Conservation (phyloP, 768 basidiomycete genomes). For the Gloeopeniophorella convolvens region DNA sequence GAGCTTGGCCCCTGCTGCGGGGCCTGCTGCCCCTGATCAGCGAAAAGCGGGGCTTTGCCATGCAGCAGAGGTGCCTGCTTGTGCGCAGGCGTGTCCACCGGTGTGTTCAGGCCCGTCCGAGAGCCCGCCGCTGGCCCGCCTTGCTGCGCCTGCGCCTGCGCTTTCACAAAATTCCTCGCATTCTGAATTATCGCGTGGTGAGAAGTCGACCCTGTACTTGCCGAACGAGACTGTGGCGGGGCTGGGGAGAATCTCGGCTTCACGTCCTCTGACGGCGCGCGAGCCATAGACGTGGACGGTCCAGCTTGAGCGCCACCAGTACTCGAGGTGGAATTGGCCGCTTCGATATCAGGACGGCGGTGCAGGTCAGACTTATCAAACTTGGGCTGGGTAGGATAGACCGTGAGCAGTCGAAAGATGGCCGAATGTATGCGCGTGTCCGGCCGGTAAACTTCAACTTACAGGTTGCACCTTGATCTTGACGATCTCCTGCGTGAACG, state of each 20-base stretch:
- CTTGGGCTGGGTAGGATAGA: conserved; percentile 41
- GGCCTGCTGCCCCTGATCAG: background rate
- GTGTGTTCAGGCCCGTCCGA: background rate
- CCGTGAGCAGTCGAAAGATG: background rate
- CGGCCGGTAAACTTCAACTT: conserved; percentile 27
- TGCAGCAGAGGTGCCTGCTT: too few relatives aligned
- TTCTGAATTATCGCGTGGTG: background rate
- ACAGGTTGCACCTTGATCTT: conserved; percentile 86
- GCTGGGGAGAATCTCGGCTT: background rate
- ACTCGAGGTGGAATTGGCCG: conserved; percentile 27
- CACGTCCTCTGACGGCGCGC: conserved; percentile 5
- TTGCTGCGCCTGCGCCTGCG: background rate
- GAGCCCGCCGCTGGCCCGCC: background rate
- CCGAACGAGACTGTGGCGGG: background rate
- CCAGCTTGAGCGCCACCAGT: conserved; percentile 1
- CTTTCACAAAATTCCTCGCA: background rate
- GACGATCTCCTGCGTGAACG: conserved; percentile 73
- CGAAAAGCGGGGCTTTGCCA: too few relatives aligned
- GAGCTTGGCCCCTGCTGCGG: conserved; percentile 3
- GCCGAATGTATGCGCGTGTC: conserved; percentile 8
- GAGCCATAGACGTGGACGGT: conserved; percentile 6
- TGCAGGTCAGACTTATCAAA: conserved; percentile 63
- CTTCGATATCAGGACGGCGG: conserved; percentile 63
- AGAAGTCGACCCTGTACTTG: conserved; percentile 2
- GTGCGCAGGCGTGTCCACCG: background rate